Conservation (phyloP, 805 yeast genomes). For the Cyberlindnera mycetangii region DNA sequence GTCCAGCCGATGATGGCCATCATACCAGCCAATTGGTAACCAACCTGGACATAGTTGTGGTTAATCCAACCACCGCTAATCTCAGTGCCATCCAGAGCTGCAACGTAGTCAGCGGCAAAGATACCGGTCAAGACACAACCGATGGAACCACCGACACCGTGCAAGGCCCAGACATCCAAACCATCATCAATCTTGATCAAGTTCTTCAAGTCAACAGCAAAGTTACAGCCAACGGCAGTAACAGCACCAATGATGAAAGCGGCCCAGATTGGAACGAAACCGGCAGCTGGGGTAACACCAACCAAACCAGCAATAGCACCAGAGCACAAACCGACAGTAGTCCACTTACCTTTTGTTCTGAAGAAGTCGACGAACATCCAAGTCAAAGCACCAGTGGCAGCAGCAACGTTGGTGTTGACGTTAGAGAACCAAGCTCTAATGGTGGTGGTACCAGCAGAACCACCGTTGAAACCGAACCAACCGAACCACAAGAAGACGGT, state of each 20-base stretch:
- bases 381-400: slow-evolving; percentile 87
- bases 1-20: slow-evolving; percentile 73
- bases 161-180: slow-evolving; percentile 89
- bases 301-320: slow-evolving; percentile 95
- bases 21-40: slow-evolving; percentile 83
- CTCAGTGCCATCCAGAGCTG: slow-evolving; percentile 73
- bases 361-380: slow-evolving; percentile 89
- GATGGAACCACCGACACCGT: slow-evolving; percentile 88
- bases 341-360: slow-evolving; percentile 85
- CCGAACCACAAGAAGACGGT: slow-evolving; percentile 97
- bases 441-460: slow-evolving; percentile 91
- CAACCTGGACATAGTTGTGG: slow-evolving; percentile 78
- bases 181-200: slow-evolving; percentile 84
- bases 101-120: slow-evolving; percentile 88
- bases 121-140: slow-evolving; percentile 87
- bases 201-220: slow-evolving; percentile 78
- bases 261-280: slow-evolving; percentile 89
- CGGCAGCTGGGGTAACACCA: slow-evolving; percentile 96
- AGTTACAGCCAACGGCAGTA: slow-evolving; percentile 76
- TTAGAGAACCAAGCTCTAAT: slow-evolving; percentile 94
- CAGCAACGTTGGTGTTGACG: slow-evolving; percentile 91
- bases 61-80: slow-evolving; percentile 88
- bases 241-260: slow-evolving; percentile 81
- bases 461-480: slow-evolving; percentile 99
- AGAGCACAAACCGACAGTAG: slow-evolving; percentile 89